A percentile compares a stretch with the other conserved stretches of the same genome.
Evolutionary conservation across 108 stramenopile genomes (phyloP).

Genomic region (Bacterosira constricta): DNA sequence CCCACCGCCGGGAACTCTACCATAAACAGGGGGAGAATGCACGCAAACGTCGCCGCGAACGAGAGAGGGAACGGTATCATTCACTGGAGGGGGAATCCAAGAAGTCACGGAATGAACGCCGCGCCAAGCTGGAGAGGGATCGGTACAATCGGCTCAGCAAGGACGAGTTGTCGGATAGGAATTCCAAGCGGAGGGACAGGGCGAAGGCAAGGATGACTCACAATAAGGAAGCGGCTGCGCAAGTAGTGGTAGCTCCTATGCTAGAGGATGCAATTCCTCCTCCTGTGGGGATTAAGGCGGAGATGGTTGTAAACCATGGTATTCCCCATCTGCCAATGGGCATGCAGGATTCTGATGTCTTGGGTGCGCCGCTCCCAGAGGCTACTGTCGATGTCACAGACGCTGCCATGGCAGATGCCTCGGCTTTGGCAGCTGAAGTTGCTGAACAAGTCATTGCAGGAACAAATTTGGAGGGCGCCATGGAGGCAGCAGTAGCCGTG

Average conservation of each 20-base stretch:
- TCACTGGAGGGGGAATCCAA: constrained; percentile 55
- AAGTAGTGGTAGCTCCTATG: background rate
- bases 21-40: constrained; percentile 75
- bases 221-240: background rate
- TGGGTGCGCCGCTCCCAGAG: background rate
- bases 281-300: no score
- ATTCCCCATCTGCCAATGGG: background rate
- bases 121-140: constrained; percentile 83
- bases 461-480: constrained; percentile 5
- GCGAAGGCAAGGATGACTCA: constrained; percentile 57
- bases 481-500: constrained; percentile 2
- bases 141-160: constrained; percentile 75
- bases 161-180: constrained; percentile 70
- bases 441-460: constrained; percentile 27
- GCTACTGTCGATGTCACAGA: constrained; percentile 3
- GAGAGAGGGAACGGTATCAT: constrained; percentile 80
- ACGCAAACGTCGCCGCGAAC: constrained; percentile 71
- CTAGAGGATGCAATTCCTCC: background rate
- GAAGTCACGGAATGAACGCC: constrained; percentile 71
- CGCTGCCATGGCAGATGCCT: constrained; percentile 22
- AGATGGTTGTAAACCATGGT: background rate
- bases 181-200: constrained; percentile 75
- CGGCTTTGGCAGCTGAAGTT: constrained; percentile 34
- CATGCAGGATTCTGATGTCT: background rate
- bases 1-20: constrained; percentile 83